Conservation (phyloP, 805 yeast species). For the Ogataea pini region DNA sequence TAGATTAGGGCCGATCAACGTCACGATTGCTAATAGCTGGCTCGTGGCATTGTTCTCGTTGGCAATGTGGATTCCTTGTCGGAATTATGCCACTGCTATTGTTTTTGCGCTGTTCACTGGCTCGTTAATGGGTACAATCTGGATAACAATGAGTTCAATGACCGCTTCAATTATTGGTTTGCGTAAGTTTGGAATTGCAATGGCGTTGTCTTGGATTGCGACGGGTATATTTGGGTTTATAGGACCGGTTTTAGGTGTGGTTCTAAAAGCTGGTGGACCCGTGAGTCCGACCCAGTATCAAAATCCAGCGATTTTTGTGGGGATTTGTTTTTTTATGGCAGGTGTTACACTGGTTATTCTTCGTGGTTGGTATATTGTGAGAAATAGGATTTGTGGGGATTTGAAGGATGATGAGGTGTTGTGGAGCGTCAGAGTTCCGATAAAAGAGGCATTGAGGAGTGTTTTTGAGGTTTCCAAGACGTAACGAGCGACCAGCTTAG, state of each 20-base stretch:
- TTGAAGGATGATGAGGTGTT: conserved; percentile 25
- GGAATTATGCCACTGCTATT: conserved; percentile 56
- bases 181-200: conserved; percentile 50
- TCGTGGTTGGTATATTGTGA: conserved; percentile 56
- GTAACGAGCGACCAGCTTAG: background rate
- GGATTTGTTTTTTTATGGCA: conserved; percentile 51
- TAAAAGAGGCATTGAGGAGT: conserved; percentile 7
- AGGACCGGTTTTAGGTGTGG: conserved; percentile 62
- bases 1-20: conserved; percentile 50
- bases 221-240: conserved; percentile 52
- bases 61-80: conserved; percentile 60
- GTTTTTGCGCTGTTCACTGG: conserved; percentile 56
- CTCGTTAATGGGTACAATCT: conserved; percentile 59
- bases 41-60: conserved; percentile 43
- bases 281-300: conserved; percentile 48
- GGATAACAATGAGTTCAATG: conserved; percentile 55
- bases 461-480: conserved; percentile 7
- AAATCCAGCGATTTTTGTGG: conserved; percentile 59
- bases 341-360: conserved; percentile 43
- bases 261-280: conserved; percentile 42
- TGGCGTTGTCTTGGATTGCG: conserved; percentile 49
- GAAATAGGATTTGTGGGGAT: conserved; percentile 38
- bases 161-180: conserved; percentile 56
- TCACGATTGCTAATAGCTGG: conserved; percentile 40
- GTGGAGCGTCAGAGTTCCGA: conserved; percentile 18